Evolutionary conservation across 2,329 filamentous ascomycete genomes (phyloP), one percentile per base, ranked within the genome.

Genomic region (Amauroascus verrucosus): DNA sequence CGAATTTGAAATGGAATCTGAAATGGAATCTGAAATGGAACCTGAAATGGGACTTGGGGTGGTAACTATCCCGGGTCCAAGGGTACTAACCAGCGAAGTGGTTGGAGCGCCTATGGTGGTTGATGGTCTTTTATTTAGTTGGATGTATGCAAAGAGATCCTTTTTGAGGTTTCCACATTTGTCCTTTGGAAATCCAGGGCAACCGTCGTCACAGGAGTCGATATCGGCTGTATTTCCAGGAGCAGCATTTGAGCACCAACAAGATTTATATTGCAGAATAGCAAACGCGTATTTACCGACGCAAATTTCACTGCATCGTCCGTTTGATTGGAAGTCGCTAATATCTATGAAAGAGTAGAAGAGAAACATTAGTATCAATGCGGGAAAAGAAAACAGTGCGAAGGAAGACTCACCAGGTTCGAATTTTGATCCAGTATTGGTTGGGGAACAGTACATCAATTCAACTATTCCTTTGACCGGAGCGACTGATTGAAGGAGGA

Each of bases 241-340:
- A 11, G 63, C 64, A 49, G 73, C 70, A 55, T 76, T 70, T 7
- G 74, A 72, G 60, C 74, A 77, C 74, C 74, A 77, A 61, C 74
- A 77, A 16, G 64, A 62, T 51, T 71, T 67, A n/a, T 64, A 70
- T 58, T 73, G 72, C 8, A 76, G 53, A 35, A 77, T 65, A 13
- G 68, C 74, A 54, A 75, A 72, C 2, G 72, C 73, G 58, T 73
- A 76, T 30, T 66, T 61, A 20, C 59, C 59, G 37, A 61, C 59
- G 59, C 74, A 77, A 32, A 65, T 66, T 0, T 56, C 48, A 40
- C 63, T 47, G 57, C 74, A 77, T 4, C 62, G 61, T 53, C 74
- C 74, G 56, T 73, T 73, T 7, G 74, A 76, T 58, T 75, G 72
- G 56, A 64, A 76, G 24, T 61, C 65, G 56, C 64, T 62, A 40